phyloP scores from a whole-genome alignment of 2,329 filamentous ascomycete species.

The Myriosclerotinia scirpicola region DNA sequence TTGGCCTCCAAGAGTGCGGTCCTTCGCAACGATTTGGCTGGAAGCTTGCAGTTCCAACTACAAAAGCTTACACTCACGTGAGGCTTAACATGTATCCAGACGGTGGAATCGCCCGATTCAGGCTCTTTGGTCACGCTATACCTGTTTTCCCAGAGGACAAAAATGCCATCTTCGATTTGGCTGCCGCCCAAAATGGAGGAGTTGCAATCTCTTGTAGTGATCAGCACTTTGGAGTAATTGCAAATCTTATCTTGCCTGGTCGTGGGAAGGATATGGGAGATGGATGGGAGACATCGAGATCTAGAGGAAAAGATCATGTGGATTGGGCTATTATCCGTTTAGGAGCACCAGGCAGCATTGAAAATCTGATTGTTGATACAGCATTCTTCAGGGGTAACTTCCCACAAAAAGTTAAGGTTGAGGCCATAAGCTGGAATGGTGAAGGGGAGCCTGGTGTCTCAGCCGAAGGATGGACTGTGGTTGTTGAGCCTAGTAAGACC shows the following conservation, averaged over 20 bases:
- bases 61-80: slow-evolving; percentile 75
- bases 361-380: slow-evolving; percentile 73
- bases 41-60: slow-evolving; percentile 59
- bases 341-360: slow-evolving; percentile 63
- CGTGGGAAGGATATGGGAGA: slow-evolving; percentile 84
- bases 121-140: slow-evolving; percentile 72
- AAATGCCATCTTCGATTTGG: slow-evolving; percentile 69
- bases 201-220: slow-evolving; percentile 75
- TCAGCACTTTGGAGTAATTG: slow-evolving; percentile 80
- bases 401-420: slow-evolving; percentile 71
- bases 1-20: slow-evolving; percentile 69
- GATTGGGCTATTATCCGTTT: slow-evolving; percentile 81
- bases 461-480: slow-evolving; percentile 62
- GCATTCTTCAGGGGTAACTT: slow-evolving; percentile 84
- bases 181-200: slow-evolving; percentile 75
- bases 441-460: slow-evolving; percentile 56
- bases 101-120: slow-evolving; percentile 78
- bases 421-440: slow-evolving; percentile 58
- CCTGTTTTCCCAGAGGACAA: slow-evolving; percentile 71
- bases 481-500: slow-evolving; percentile 66
- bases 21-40: slow-evolving; percentile 73
- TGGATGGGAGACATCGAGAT: slow-evolving; percentile 82
- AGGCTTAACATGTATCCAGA: slow-evolving; percentile 83
- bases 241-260: slow-evolving; percentile 76
- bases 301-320: slow-evolving; percentile 67